Percentiles rank a stretch among this genome's conserved stretches.
Conservation (phyloP, 768 basidiomycete genomes). For the Boletus vinaceobasis region DNA sequence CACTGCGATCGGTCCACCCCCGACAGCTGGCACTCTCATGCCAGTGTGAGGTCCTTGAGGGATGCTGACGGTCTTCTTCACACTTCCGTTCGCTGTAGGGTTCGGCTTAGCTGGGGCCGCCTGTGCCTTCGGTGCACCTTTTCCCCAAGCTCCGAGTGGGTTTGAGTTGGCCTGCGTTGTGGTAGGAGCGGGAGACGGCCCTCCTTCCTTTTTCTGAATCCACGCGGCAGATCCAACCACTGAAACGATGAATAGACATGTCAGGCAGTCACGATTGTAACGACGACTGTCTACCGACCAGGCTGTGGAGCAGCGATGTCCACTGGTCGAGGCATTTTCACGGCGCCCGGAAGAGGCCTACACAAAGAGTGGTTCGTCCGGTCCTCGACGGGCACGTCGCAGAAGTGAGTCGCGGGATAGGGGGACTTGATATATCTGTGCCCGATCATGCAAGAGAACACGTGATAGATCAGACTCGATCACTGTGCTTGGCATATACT, state of each 20-base stretch:
- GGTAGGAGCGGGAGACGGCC: not conserved
- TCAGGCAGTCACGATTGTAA: constrained; percentile 1
- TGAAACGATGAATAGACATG: constrained; percentile 1
- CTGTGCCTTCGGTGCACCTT: constrained; percentile 14
- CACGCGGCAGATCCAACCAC: constrained; percentile 30
- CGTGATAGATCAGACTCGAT: not conserved
- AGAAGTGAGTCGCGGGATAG: constrained; percentile 39
- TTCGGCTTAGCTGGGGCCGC: constrained; percentile 1
- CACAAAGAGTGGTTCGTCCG: constrained; percentile 38
- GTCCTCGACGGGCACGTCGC: constrained; percentile 39
- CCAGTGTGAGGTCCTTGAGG: constrained; percentile 4
- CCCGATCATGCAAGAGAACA: not conserved
- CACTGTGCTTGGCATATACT: not conserved
- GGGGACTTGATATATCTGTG: constrained; percentile 32
- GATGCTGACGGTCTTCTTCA: constrained; percentile 9
- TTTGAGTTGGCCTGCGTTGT: not conserved
- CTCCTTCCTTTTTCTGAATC: constrained; percentile 17
- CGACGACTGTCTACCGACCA: constrained; percentile 25
- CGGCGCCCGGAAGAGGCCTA: constrained; percentile 39
- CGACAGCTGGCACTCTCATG: constrained; percentile 23
- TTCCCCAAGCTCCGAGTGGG: constrained; percentile 15
- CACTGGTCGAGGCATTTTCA: constrained; percentile 26
- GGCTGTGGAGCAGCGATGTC: constrained; percentile 25
- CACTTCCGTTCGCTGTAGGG: constrained; percentile 22
- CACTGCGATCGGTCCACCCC: constrained; percentile 24